Evolutionary conservation across 352 stramenopile genomes (phyloP).

Genomic region (Phytophthora lateralis): DNA sequence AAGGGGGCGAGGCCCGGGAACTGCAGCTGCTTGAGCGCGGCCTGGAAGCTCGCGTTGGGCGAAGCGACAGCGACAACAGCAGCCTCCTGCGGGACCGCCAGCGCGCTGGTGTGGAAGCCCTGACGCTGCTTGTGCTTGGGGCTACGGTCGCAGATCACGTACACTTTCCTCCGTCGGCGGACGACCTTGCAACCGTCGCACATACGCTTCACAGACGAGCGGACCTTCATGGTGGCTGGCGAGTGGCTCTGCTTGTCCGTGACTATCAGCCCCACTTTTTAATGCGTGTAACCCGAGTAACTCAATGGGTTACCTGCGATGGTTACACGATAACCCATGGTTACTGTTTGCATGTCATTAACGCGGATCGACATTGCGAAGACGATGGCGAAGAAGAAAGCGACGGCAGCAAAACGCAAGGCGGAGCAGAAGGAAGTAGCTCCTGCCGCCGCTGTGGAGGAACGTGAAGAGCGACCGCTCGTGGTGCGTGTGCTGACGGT

Average conservation of each 20-base stretch:
- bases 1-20: slow-evolving; percentile 86
- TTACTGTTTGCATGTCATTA: slow-evolving; percentile 3
- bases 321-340: background rate
- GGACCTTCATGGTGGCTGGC: slow-evolving; percentile 85
- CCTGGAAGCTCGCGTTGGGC: slow-evolving; percentile 92
- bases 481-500: slow-evolving; percentile 66
- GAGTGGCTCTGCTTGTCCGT: slow-evolving; percentile 29
- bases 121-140: slow-evolving; percentile 94
- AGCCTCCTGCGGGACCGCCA: slow-evolving; percentile 33
- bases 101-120: slow-evolving; percentile 86
- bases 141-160: slow-evolving; percentile 92
- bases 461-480: slow-evolving; percentile 43
- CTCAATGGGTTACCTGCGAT: background rate
- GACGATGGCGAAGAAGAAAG: slow-evolving; percentile 20
- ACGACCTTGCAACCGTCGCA: slow-evolving; percentile 93
- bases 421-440: slow-evolving; percentile 16
- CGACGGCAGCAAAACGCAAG: slow-evolving; percentile 8
- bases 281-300: background rate
- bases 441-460: background rate
- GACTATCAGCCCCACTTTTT: slow-evolving; percentile 20
- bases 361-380: slow-evolving; percentile 1
- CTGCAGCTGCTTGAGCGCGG: slow-evolving; percentile 94
- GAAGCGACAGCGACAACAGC: slow-evolving; percentile 60
- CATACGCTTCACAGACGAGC: slow-evolving; percentile 91
- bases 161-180: slow-evolving; percentile 83